Evolutionary conservation across 1,139 yeast genomes (phyloP).

Genomic region (Diutina neorugosa): DNA sequence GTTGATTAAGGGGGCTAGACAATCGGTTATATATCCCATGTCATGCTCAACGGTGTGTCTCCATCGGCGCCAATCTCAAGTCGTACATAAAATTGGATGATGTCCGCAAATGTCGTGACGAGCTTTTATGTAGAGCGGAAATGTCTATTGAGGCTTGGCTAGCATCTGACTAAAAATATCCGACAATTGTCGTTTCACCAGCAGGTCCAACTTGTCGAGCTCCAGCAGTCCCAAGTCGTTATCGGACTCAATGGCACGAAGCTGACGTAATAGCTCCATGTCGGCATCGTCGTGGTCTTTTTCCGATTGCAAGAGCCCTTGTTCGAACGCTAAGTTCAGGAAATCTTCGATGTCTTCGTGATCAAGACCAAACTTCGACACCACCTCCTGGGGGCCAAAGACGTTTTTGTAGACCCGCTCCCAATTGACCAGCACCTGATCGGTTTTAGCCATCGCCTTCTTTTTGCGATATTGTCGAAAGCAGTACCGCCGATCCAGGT

Average conservation of each 20-base stretch:
- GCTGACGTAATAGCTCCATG: background rate
- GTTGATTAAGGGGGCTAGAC: no score
- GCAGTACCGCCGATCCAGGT: background rate
- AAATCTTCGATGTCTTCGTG: background rate
- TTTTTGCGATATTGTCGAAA: background rate
- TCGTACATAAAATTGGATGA: background rate
- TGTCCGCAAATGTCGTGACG: background rate
- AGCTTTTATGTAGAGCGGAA: background rate
- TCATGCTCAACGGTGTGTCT: no score
- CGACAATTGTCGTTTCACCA: background rate
- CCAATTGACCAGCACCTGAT: background rate
- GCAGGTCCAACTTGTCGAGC: background rate
- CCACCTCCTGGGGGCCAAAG: background rate
- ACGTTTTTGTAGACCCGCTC: background rate
- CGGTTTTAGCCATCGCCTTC: background rate
- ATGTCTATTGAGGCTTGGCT: background rate
- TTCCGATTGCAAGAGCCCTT: background rate
- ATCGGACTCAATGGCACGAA: background rate
- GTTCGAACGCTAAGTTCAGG: background rate
- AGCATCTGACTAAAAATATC: background rate
- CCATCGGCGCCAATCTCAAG: background rate
- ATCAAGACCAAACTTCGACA: background rate
- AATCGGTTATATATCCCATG: no score
- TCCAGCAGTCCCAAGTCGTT: background rate
- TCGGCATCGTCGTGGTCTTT: background rate